Evolutionary conservation across 176 grass and related monocot genomes (phyloP).

Genomic region (Juncus effusus): DNA sequence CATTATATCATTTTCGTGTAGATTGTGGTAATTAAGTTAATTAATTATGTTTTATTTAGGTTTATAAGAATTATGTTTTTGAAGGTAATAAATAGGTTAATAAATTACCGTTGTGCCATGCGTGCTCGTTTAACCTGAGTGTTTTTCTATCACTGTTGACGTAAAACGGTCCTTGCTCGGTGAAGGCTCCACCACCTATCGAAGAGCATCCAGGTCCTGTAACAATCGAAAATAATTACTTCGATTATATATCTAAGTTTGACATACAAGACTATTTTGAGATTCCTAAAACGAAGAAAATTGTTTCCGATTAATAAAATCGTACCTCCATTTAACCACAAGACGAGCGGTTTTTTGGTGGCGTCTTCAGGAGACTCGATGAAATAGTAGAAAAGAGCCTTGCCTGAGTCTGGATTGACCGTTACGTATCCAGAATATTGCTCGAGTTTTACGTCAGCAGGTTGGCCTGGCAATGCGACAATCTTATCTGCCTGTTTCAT

Average conservation of each 20-base stretch:
- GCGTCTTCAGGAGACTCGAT: constrained; percentile 44
- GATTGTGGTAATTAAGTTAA: too few relatives aligned
- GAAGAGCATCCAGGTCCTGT: constrained; percentile 74
- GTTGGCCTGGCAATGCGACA: constrained; percentile 35
- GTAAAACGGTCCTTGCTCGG: constrained; percentile 46
- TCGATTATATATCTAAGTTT: not conserved
- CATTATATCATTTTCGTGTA: not conserved
- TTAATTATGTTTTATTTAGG: not conserved
- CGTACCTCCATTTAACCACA: constrained; percentile 71
- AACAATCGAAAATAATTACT: not conserved
- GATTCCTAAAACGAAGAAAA: not conserved
- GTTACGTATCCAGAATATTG: constrained; percentile 54
- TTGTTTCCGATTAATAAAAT: not conserved
- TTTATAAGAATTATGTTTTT: not conserved
- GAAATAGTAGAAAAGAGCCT: constrained; percentile 67
- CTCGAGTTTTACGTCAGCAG: constrained; percentile 24
- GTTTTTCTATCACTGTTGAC: constrained; percentile 55
- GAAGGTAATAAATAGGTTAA: too few relatives aligned
- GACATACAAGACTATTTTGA: not conserved
- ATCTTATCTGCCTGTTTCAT: constrained; percentile 41
- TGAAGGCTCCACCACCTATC: constrained; percentile 34
- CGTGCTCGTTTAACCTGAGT: constrained; percentile 32
- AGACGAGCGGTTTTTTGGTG: constrained; percentile 43
- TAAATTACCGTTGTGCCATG: constrained; percentile 45
- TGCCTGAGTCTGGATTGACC: constrained; percentile 39